Base-by-base conservation (phyloP, 345 rosid genomes). In the Tarenaya hassleriana region DNA sequence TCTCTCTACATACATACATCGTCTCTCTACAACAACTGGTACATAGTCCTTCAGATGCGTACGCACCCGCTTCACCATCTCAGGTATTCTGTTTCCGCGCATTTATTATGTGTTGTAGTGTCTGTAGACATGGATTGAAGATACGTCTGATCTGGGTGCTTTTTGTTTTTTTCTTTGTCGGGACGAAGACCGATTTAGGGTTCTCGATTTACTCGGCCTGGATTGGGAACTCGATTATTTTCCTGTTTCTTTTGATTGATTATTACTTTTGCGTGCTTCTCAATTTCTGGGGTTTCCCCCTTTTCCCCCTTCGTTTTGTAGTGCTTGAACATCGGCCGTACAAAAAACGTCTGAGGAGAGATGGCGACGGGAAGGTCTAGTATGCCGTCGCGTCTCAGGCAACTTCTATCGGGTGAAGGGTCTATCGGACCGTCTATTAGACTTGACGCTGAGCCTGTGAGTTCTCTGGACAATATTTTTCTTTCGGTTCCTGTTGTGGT, bases 371-470 rank as follows among this genome's bases (percentile, higher is more conserved):
- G 76, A 68, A 79, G 98, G 75, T 77, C 96, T 73, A 80, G 79
- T 72, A 72, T 91, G 77, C 98, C 95, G 51, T 81, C 92, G 37
- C 76, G 98, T 64, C 73, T 87, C 51, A 82, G 96, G 53, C 96
- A 82, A 74, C 95, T 87, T 51, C 63, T 91, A 41, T 80, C 92
- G 51, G 98, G 95, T 13, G 98, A 91, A 55, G 83, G 78, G 31
- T 60, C 85, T 27, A 64, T 79, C 47, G 83, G 86, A 7, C 89
- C 96, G 19, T 84, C 96, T 50, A 65, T 82, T 42, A 76, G 82
- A 61, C 76, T 82, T 33, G 96, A 91, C 64, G 75, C 95, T 34
- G 98, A 87, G 64, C 81, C 96, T 33, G 98, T 91, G 61, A 78
- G 94, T 73, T 61, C 13, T n/a, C n/a, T 55, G 18, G 14, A 31